A percentile compares a stretch with the other conserved stretches of the same genome.
Conservation (phyloP, 1,284 basidiomycete species). For the Fomitopsis schrenkii region DNA sequence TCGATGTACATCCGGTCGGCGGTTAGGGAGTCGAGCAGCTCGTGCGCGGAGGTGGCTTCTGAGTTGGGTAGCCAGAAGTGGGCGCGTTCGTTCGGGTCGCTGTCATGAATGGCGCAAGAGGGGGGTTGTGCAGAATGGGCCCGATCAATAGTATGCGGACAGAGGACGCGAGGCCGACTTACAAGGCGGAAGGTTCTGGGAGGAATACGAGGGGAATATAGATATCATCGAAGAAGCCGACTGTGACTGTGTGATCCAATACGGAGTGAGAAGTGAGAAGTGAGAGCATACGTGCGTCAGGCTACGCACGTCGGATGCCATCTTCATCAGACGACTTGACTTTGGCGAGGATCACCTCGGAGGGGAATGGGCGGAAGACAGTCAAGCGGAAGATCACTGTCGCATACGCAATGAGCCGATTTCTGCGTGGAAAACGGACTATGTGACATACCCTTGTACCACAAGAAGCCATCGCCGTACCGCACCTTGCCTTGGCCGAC, state of each 20-base stretch:
- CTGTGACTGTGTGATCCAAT: conserved; percentile 52
- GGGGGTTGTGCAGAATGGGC: conserved; percentile 10
- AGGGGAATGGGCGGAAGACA: conserved; percentile 88
- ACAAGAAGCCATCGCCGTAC: conserved; percentile 93
- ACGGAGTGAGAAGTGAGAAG: too few species aligned
- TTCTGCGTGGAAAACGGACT: not conserved
- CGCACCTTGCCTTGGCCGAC: conserved; percentile 90
- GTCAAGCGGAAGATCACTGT: conserved; percentile 87
- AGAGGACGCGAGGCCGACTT: conserved; percentile 22
- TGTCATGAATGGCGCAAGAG: conserved; percentile 28
- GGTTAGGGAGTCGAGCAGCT: conserved; percentile 65
- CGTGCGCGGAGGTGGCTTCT: conserved; percentile 49
- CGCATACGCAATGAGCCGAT: not conserved
- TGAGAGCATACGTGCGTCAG: too few species aligned
- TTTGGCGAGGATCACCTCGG: conserved; percentile 87
- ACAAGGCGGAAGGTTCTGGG: conserved; percentile 80
- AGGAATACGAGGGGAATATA: conserved; percentile 73
- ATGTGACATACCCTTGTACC: conserved; percentile 77
- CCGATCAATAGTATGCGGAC: not conserved
- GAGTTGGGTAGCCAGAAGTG: conserved; percentile 79
- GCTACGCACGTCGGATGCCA: conserved; percentile 72
- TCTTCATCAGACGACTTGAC: conserved; percentile 83
- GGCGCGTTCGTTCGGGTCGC: conserved; percentile 77
- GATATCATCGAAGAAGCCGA: conserved; percentile 95
- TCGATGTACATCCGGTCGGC: conserved; percentile 85